Evolutionary conservation across 2,329 filamentous ascomycete genomes (phyloP).

Genomic region (Penicillium polonicum): DNA sequence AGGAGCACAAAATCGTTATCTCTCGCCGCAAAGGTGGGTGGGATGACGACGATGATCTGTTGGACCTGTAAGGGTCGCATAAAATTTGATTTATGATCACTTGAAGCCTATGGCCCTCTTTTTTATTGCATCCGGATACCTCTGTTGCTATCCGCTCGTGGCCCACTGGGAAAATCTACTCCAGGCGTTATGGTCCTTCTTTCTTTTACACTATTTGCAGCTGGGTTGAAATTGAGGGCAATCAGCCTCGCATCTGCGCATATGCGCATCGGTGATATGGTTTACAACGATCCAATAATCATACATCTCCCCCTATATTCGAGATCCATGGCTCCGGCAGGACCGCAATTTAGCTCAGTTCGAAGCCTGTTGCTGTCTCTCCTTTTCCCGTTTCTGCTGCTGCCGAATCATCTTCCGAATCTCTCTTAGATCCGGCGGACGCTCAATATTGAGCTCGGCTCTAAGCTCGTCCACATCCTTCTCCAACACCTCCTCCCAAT

Average conservation of each 20-base stretch:
- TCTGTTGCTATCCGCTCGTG: neutral
- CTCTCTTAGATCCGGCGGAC: conserved; percentile 78
- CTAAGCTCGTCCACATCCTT: conserved; percentile 77
- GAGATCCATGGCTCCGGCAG: neutral
- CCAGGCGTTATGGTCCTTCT: conserved; percentile 16
- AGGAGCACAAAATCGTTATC: conserved; percentile 81
- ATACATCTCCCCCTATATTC: conserved; percentile 14
- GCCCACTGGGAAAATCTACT: conserved; percentile 8
- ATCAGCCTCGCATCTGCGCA: conserved; percentile 3
- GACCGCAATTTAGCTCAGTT: conserved; percentile 1
- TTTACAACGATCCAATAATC: conserved; percentile 15
- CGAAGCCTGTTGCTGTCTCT: conserved; percentile 34
- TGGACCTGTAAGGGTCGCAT: conserved; percentile 38
- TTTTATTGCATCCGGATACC: conserved; percentile 6
- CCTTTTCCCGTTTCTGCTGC: conserved; percentile 65
- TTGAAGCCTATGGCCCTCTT: conserved; percentile 1
- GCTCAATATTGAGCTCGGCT: conserved; percentile 75
- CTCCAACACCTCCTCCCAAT: conserved; percentile 94
- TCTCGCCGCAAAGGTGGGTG: conserved; percentile 78
- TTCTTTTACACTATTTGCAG: conserved; percentile 10
- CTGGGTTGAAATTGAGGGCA: neutral
- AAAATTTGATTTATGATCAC: neutral
- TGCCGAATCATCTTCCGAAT: conserved; percentile 70
- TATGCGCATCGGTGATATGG: conserved; percentile 8
- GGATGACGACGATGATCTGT: conserved; percentile 66